A percentile compares a stretch with the other conserved stretches of the same genome.
These are phyloP conservation scores for Pseudognaphalium luteoalbum DNA, from an alignment of 129 eudicot species.

Conservation along the genomic window DNA sequence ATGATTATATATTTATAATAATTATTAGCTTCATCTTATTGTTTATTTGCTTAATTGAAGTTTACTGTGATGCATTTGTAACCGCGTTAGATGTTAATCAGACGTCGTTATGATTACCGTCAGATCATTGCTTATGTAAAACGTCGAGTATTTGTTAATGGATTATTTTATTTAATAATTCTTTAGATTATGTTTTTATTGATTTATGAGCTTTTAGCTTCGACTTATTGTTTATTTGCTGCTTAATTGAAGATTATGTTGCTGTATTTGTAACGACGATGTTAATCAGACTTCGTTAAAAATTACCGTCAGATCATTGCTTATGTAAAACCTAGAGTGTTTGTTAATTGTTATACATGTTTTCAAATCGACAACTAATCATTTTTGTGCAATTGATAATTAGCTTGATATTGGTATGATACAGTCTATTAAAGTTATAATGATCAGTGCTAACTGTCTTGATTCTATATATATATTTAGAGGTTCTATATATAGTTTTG, in stretches of 20 bases:
- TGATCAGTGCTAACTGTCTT: neutral
- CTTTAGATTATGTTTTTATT: neutral
- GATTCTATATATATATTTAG: neutral
- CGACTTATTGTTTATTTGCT: neutral
- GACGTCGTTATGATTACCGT: conserved; percentile 16
- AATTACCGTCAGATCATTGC: neutral
- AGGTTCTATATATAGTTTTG: neutral
- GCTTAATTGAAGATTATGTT: neutral
- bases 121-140: conserved; percentile 13
- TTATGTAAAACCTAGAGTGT: neutral
- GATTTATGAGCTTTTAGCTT: neutral
- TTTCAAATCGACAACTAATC: neutral
- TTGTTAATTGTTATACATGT: neutral
- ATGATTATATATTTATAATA: neutral
- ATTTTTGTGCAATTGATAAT: conserved; percentile 1
- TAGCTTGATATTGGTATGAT: neutral
- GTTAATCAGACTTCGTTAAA: conserved; percentile 21
- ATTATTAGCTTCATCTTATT: conserved; percentile 19
- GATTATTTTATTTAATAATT: neutral
- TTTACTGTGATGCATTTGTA: neutral
- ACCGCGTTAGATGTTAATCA: conserved; percentile 19
- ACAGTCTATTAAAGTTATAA: neutral
- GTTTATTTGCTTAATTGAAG: neutral
- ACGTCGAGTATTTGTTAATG: neutral
- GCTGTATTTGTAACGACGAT: conserved; percentile 9